Base-by-base conservation (phyloP, 805 yeast species). In the Wickerhamomyces hampshirensis region DNA sequence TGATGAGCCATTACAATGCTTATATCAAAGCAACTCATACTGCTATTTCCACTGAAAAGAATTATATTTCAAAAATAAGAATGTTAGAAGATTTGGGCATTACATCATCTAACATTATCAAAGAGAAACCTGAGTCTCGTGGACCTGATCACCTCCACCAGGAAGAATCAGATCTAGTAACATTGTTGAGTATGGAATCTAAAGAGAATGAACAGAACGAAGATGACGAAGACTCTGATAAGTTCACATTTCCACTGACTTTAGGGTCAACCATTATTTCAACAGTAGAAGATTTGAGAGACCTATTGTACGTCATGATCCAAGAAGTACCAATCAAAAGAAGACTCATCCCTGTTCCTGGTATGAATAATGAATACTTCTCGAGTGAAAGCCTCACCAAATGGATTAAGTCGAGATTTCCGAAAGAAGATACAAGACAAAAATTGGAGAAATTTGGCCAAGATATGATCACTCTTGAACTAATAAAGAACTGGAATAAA, bases 371-470 rank as follows among this genome's bases (percentile, higher is more conserved):
- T 32, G 53, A 50, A n/a, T 50, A 55, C 39, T 62, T 62, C 36
- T 32, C 49, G 5, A 58, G 65, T 17, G 47, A 44, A 13, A 38
- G 38, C 17, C 42, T 63, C 18, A 23, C 50, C 6, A 35, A 43
- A 5, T 56, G 55, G 42, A 39, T 62, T 9, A 56, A 39, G 30
- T 29, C 32, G 10, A 27, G 36, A 21, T 45, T 48, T 18, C 31
- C 43, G 3, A 46, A 45, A 16, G 42, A 60, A 23, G 63, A 59
- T 31, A 44, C 66, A 0, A 42, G 52, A 4, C 48, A 39, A 12
- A 58, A 59, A 24, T 26, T 56, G n/a, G 62, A 62, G 35, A 49
- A 55, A 23, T 40, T 62, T 18, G 66, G 66, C 1, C 65, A 62
- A 36, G 43, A 42, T 17, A 28, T 60, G 31, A 28, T 60, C 3